Base-by-base conservation (phyloP, 768 basidiomycete genomes). In the Thelephora ganbajun region DNA sequence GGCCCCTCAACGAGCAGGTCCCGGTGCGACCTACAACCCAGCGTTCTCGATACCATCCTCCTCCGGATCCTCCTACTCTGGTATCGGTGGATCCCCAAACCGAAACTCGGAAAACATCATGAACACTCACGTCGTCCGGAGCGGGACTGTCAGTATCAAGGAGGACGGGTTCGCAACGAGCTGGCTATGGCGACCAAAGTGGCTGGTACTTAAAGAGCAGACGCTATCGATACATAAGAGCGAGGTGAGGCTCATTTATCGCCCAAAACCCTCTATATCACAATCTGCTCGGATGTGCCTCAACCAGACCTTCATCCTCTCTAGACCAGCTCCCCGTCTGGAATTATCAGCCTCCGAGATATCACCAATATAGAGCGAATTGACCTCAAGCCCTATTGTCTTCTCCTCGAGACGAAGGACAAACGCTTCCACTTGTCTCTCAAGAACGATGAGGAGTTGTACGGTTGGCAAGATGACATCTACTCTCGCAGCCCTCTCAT, bases 391-490 rank as follows among this genome's bases (percentile, higher is more conserved):
- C 91, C 92, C 0, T 98, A 94, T 60, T 98, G 94, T 59, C 68
- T 99, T 0, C 68, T 90, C 13, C 64, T 99, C 18, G 89, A 92
- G 57, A 80, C 84, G 4, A 85, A 81, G 57, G 84, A 90, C 49
- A 88, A 84, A 61, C 78, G 83, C 35, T 83, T 77, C 58, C 83
- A 75, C 59, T 66, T 93, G 44, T 78, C 88, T 2, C 69, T 96
- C 52, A 96, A 93, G 68, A 87, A 72, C 53, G 93, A 99, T 59
- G 90, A 93, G 55, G 94, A 99, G 58, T 73, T 99, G n/a, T 99
- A 99, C 57, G 81, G 82, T 14, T 98, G 93, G 93, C 87, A 93
- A 63, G 94, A 99, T 59, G 93, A 96, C 60, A 83, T 99, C 51
- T 97, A 98, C 65, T 78, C 77, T 5, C 77, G 91, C 43, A 89